Evolutionary conservation across 768 basidiomycete species (phyloP).

Genomic region (Harrya chromipes): DNA sequence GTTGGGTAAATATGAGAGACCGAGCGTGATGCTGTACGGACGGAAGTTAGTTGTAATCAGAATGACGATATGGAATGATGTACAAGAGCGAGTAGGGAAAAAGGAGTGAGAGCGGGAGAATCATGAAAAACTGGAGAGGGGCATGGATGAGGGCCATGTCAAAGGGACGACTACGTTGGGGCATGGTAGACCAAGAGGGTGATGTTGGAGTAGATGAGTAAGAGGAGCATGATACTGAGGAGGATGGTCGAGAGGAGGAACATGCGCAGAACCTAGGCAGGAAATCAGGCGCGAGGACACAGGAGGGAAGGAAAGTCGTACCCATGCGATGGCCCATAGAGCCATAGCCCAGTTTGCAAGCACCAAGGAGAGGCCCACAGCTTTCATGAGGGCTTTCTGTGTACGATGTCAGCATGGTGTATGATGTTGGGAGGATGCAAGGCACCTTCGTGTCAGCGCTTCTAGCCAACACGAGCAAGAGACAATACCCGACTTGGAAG

Average conservation of each 20-base stretch:
- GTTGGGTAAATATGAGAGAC: slow-evolving; percentile 52
- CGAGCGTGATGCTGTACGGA: slow-evolving; percentile 59
- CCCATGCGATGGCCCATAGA: slow-evolving; percentile 76
- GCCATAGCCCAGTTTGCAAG: slow-evolving; percentile 80
- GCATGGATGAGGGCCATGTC: slow-evolving; percentile 86
- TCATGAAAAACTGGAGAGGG: slow-evolving; percentile 67
- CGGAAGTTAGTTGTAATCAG: not conserved
- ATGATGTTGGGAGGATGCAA: not conserved
- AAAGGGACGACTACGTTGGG: slow-evolving; percentile 59
- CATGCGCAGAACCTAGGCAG: slow-evolving; percentile 59
- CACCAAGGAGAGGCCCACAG: slow-evolving; percentile 76
- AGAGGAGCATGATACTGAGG: slow-evolving; percentile 63
- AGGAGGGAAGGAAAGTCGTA: slow-evolving; percentile 17
- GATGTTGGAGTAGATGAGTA: slow-evolving; percentile 78
- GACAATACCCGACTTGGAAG: slow-evolving; percentile 78
- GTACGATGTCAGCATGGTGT: not conserved
- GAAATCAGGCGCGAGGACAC: not conserved
- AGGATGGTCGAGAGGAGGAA: slow-evolving; percentile 77
- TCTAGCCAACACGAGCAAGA: slow-evolving; percentile 66
- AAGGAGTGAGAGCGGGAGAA: slow-evolving; percentile 49
- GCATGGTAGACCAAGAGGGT: slow-evolving; percentile 72
- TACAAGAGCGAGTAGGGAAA: slow-evolving; percentile 58
- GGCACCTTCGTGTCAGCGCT: slow-evolving; percentile 78
- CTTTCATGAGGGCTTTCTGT: slow-evolving; percentile 67
- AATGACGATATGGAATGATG: slow-evolving; percentile 1